These are phyloP conservation scores for Marasmius sp. DNA, from an alignment of 1,284 basidiomycete genomes.

Conservation along the genomic window DNA sequence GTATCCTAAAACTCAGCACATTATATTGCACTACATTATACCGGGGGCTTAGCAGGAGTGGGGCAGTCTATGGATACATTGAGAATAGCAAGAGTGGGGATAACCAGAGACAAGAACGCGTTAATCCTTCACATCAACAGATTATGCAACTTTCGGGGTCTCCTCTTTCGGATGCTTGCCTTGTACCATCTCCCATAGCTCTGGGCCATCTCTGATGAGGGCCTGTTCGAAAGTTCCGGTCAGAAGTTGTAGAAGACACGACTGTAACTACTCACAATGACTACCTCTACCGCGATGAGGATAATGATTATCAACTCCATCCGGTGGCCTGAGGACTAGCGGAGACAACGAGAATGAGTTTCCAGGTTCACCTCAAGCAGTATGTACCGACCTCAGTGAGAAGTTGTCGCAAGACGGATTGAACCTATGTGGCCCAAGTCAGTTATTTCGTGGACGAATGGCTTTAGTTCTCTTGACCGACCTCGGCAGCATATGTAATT, in stretches of 20 bases:
- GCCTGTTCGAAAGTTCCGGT: conserved; percentile 40
- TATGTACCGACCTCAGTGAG: conserved; percentile 64
- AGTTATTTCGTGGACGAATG: conserved; percentile 11
- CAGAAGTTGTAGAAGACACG: not conserved
- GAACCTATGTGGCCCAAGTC: conserved; percentile 43
- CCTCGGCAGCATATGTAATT: conserved; percentile 90
- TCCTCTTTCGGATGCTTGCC: not conserved
- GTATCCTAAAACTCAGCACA: not conserved
- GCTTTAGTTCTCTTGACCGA: conserved; percentile 29
- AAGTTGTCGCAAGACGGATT: conserved; percentile 73
- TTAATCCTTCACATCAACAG: not conserved
- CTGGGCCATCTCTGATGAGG: conserved; percentile 59
- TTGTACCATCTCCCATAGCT: conserved; percentile 56
- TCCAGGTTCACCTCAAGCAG: conserved; percentile 4
- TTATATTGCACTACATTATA: not conserved
- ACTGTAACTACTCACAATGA: conserved; percentile 63
- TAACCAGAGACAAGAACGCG: not conserved
- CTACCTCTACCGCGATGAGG: conserved; percentile 88
- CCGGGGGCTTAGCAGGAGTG: not conserved
- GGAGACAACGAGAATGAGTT: conserved; percentile 3
- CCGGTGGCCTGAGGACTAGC: conserved; percentile 77
- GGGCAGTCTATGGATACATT: not conserved
- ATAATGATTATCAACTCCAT: conserved; percentile 93
- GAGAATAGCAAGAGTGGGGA: not conserved
- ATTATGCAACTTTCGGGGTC: not conserved